A percentile compares a stretch with the other conserved stretches of the same genome.
Evolutionary conservation across 116 monocot genomes (phyloP).

Genomic region (Trichopus zeylanicus): DNA sequence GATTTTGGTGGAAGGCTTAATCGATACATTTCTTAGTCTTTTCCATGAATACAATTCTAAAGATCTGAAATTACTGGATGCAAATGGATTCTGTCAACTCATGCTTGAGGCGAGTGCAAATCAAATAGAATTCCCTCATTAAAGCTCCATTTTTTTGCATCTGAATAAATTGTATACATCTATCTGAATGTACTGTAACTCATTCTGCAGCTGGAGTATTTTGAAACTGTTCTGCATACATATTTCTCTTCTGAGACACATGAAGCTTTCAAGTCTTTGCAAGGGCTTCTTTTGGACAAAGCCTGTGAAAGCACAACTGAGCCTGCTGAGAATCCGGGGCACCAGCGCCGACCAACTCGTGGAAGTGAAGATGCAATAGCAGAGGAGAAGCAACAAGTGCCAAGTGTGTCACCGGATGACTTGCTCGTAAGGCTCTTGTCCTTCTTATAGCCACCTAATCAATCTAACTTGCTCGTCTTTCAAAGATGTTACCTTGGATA

Average conservation of each 20-base stretch:
- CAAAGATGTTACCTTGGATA: not conserved
- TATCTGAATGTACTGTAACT: not conserved
- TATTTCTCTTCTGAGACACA: slow-evolving; percentile 79
- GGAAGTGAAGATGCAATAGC: slow-evolving; percentile 86
- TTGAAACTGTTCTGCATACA: slow-evolving; percentile 70
- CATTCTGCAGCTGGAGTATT: slow-evolving; percentile 80
- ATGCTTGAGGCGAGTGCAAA: slow-evolving; percentile 67
- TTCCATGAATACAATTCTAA: slow-evolving; percentile 69
- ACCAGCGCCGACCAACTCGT: slow-evolving; percentile 68
- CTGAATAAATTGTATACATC: too few relatives aligned
- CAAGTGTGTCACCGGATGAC: slow-evolving; percentile 76
- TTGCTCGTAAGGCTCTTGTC: slow-evolving; percentile 58
- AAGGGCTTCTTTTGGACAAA: slow-evolving; percentile 76
- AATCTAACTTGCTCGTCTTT: not conserved
- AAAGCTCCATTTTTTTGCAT: too few relatives aligned
- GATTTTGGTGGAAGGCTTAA: slow-evolving; percentile 84
- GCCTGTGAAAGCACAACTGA: slow-evolving; percentile 68
- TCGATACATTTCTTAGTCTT: slow-evolving; percentile 81
- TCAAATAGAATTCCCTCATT: too few relatives aligned
- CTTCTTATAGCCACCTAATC: not conserved
- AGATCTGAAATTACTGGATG: slow-evolving; percentile 58
- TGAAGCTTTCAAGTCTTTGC: slow-evolving; percentile 71
- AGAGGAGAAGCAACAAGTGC: slow-evolving; percentile 60
- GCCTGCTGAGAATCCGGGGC: slow-evolving; percentile 64
- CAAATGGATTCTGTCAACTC: slow-evolving; percentile 93